Conservation (phyloP, 106 monocot species). For the Acorus calamus region DNA sequence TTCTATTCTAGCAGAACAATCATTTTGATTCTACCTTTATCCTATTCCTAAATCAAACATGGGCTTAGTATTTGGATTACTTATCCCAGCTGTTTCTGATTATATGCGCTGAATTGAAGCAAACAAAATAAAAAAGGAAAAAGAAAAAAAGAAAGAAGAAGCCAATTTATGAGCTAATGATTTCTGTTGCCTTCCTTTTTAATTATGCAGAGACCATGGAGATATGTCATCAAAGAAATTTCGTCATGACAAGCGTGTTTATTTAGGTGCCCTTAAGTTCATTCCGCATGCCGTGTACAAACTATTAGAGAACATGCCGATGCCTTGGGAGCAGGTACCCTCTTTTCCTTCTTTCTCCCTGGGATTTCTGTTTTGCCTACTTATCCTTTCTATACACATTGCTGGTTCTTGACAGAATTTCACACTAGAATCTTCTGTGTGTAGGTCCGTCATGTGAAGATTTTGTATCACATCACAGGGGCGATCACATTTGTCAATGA, state of each 20-base stretch:
- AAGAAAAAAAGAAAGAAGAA: too few relatives aligned
- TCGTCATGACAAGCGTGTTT: slow-evolving; percentile 96
- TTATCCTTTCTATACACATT: background rate
- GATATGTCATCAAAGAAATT: slow-evolving; percentile 99
- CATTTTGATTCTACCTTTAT: background rate
- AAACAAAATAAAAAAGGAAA: too few relatives aligned
- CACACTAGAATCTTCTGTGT: background rate
- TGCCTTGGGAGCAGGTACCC: slow-evolving; percentile 97
- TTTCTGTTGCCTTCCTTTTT: too few relatives aligned
- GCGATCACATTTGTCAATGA: slow-evolving; percentile 99
- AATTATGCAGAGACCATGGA: slow-evolving; percentile 69
- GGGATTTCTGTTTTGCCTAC: background rate
- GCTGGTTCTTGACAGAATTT: background rate
- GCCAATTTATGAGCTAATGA: too few relatives aligned
- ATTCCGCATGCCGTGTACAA: slow-evolving; percentile 99
- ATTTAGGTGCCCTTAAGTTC: slow-evolving; percentile 95
- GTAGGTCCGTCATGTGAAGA: slow-evolving; percentile 93
- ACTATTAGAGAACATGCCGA: slow-evolving; percentile 99
- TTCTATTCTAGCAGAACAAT: background rate
- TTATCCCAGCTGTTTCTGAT: too few relatives aligned
- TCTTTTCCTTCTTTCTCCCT: background rate
- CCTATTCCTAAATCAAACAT: background rate
- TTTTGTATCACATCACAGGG: slow-evolving; percentile 96
- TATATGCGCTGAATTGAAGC: too few relatives aligned
- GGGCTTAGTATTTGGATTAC: background rate